Evolutionary conservation across 208 protist genomes (phyloP).

Genomic region (Acanthamoeba lenticulata): DNA sequence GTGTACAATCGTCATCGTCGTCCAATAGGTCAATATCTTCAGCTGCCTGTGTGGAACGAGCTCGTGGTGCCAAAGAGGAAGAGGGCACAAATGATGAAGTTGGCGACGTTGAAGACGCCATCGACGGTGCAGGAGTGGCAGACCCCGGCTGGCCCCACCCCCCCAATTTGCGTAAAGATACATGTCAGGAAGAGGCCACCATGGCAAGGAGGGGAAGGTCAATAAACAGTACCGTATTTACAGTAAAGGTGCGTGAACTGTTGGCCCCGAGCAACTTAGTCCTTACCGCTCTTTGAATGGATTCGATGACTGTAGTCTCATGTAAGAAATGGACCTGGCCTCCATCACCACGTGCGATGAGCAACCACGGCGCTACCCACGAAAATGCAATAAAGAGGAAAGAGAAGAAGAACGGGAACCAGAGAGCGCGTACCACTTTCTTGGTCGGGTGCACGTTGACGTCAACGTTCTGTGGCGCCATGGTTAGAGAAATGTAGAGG

Average conservation of each 20-base stretch:
- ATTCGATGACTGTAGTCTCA: slow-evolving; percentile 84
- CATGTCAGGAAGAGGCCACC: background rate
- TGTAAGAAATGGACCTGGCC: slow-evolving; percentile 84
- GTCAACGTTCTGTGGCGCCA: slow-evolving; percentile 94
- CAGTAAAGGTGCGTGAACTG: slow-evolving; percentile 73
- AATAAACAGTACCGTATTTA: background rate
- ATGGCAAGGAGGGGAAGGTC: background rate
- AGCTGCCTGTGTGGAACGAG: background rate
- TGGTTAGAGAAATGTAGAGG: slow-evolving; percentile 93
- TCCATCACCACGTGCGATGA: background rate
- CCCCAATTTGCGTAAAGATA: background rate
- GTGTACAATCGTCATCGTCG: background rate
- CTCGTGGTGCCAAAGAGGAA: background rate
- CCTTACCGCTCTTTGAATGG: slow-evolving; percentile 75
- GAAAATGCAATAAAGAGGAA: background rate
- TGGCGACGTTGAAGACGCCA: background rate
- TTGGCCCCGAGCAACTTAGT: slow-evolving; percentile 73
- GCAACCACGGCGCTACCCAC: background rate
- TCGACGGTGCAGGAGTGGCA: background rate
- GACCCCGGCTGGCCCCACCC: background rate
- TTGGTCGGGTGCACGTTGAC: slow-evolving; percentile 99
- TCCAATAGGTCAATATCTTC: background rate
- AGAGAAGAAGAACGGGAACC: background rate
- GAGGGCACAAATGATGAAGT: background rate
- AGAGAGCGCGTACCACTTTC: slow-evolving; percentile 37